Percentiles rank a stretch among this genome's conserved stretches.
phyloP scores from a whole-genome alignment of 2,329 filamentous ascomycete species.

The Trichoderma sp. region DNA sequence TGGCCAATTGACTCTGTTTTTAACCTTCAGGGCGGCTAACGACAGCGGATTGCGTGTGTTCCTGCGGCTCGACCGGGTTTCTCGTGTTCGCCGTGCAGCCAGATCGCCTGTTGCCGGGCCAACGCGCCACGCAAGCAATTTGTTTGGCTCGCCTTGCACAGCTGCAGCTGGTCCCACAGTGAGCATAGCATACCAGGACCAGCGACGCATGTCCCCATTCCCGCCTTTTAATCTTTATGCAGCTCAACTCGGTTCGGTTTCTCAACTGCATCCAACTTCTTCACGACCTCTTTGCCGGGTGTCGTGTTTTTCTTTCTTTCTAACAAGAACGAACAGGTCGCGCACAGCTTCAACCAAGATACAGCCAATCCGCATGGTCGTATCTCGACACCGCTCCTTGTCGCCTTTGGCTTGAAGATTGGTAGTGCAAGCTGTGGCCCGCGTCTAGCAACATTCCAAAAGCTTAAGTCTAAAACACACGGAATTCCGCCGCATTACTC shows the following conservation, averaged over 20 bases:
- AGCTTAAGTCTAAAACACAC: constrained; percentile 3
- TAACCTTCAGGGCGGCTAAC: not conserved
- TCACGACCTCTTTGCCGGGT: not conserved
- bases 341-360: not conserved
- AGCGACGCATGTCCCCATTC: constrained; percentile 4
- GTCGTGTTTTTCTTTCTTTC: not conserved
- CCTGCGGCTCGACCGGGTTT: constrained; percentile 14
- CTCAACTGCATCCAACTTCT: not conserved
- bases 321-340: not conserved
- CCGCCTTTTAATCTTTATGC: constrained; percentile 19
- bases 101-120: constrained; percentile 19
- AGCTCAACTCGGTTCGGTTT: not conserved
- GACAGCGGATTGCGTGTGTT: constrained; percentile 6
- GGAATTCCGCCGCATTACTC: not conserved
- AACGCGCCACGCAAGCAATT: constrained; percentile 14
- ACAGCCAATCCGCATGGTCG: constrained; percentile 6
- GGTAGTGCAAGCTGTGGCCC: constrained; percentile 11
- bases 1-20: not conserved
- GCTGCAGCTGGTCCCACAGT: constrained; percentile 9
- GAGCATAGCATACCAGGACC: not conserved
- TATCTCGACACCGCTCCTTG: not conserved
- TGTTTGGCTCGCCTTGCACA: constrained; percentile 17
- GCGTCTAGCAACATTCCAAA: constrained; percentile 19
- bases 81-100: not conserved
- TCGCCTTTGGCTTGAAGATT: not conserved